Evolutionary conservation across 805 yeast genomes (phyloP), one percentile per base, ranked within the genome.

Genomic region (Wickerhamomyces bovis): DNA sequence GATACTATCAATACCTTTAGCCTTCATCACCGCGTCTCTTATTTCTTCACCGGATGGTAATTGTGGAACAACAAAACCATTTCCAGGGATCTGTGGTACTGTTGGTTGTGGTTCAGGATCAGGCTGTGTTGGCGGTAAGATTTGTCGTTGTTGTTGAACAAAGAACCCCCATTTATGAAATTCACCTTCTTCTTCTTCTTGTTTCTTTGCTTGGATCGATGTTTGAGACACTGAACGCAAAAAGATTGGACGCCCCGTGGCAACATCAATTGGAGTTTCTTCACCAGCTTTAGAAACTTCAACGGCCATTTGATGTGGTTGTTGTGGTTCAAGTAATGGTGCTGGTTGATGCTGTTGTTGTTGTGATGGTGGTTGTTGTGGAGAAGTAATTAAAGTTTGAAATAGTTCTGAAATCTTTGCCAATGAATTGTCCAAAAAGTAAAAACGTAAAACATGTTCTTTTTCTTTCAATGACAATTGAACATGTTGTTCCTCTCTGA

Each of bases 151-250:
- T 58, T 80, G 87, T 60, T 82, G 85, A 53, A 88, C 81, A 57
- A 80, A 86, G 58, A 81, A 79, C 18, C 95, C 95, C 81, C 89
- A 81, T 66, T 85, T 81, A 64, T 87, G 96, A 53, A 89, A 75
- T 59, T 86, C 95, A 56, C 97, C 97, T 69, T 89, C 97, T 62
- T 89, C 97, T 50, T 81, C 82, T 61, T 89, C 96, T 63, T 85
- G 88, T 52, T 77, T 78, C 62, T 79, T 83, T 15, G 89, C 88
- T 57, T 85, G 80, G 12, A 67, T 59, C 3, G 85, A 75, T 0
- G 86, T 81, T 52, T 78, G 84, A 0, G 88, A 81, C 6, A 77
- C 67, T 6, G 82, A 78, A 53, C 83, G 72, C 65, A 81, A 75
- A 51, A 83, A 66, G 19, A 85, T 81, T 2, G 90, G 88, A 53